Conservation (phyloP, 148 eudicot species). For the Vaccinium darrowii region DNA sequence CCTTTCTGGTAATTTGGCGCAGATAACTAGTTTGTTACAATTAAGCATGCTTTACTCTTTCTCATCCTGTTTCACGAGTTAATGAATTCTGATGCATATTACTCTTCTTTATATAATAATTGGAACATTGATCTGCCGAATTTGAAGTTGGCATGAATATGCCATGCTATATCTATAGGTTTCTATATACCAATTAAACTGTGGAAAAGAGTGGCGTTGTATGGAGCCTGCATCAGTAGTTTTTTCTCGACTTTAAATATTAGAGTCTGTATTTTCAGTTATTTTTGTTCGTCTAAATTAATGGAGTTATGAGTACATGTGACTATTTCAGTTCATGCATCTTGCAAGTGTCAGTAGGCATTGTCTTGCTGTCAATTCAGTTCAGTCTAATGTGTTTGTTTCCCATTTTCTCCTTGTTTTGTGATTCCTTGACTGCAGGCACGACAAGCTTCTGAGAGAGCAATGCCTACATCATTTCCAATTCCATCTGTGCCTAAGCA, state of each 20-base stretch:
- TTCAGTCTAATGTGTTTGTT: not conserved
- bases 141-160: not conserved
- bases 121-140: not conserved
- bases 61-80: not conserved
- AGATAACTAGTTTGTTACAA: not conserved
- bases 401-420: not conserved
- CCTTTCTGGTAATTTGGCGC: not conserved
- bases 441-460: constrained; percentile 40
- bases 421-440: constrained; percentile 36
- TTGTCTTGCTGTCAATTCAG: not conserved
- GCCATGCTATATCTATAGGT: not conserved
- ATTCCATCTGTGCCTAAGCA: constrained; percentile 49
- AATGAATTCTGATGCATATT: not conserved
- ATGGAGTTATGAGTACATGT: not conserved
- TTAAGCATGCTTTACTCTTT: not conserved
- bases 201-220: not conserved
- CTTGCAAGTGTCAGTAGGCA: not conserved
- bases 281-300: not conserved
- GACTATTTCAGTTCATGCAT: not conserved
- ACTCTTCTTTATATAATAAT: not conserved
- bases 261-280: not conserved
- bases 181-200: not conserved
- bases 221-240: not conserved
- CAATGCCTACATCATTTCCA: constrained; percentile 33
- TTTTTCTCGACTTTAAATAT: not conserved